Base-by-base conservation (phyloP, 768 basidiomycete species). In the Termitomyces sp. region DNA sequence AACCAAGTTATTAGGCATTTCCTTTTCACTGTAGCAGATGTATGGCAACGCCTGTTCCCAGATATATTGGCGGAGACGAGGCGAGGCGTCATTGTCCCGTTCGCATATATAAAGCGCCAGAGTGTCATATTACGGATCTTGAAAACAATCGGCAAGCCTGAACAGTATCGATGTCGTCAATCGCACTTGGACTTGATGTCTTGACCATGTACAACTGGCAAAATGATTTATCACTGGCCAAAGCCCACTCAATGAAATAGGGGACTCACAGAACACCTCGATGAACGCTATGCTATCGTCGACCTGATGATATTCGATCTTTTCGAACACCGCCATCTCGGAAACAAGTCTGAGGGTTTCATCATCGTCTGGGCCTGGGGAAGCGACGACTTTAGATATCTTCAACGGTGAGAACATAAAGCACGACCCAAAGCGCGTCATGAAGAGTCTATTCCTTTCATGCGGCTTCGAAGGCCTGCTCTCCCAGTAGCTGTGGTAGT, bases 401-500 rank as follows among this genome's bases (percentile, higher is more conserved):
- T 45, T 52, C 27, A 42, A 36, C 15, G 39, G 30, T 4, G 55
- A 55, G 45, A 33, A n/a, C 34, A 36, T 31, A 12, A 54, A 31
- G 46, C 49, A 56, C 36, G 46, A 24, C n/a, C 36, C 30, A 53
- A 56, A 27, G 36, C 42, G 0, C 34, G 4, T 31, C 58, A 62
- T 59, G 51, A 62, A 62, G n/a, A 31, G 39, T 34, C 16, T 52
- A 33, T 57, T 54, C 31, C 46, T 34, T 16, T 49, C 50, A 11
- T 34, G 31, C 18, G 58, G 20, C 24, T 42, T 27, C 16, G 33
- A 7, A 4, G 58, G 34, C 22, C 51, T 31, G 27, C 45, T 57
- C 48, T 60, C 62, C 62, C 62, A 63, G 27, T 41, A 63, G 16
- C 62, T 64, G 50, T 70, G 68, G 47, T 67, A 71, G 33, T 64